Evolutionary conservation across 345 rosid genomes (phyloP), one percentile per base, ranked within the genome.

Genomic region (Viola odorata): DNA sequence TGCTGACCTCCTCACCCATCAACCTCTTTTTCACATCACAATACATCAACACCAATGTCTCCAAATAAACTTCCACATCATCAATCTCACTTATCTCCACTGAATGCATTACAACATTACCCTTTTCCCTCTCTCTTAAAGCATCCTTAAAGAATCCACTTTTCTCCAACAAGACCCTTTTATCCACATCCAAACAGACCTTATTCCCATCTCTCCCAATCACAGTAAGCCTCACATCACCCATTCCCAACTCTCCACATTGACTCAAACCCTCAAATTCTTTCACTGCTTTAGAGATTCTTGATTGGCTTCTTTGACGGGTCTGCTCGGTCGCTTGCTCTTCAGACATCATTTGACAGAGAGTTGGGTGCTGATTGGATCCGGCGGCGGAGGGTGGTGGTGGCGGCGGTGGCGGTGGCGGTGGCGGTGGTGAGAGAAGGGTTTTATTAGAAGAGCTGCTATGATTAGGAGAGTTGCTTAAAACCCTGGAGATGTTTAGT

Each of bases 21-120:
- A 92, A 60, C 54, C 73, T 84, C 84, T 71, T 85, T 78, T 70
- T 92, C 71, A 86, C 61, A 74, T 92, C 88, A 45, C 66, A 79
- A 69, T 89, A 92, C 96, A 89, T 89, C 86, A 92, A 77, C 60
- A 83, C 85, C 49, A 92, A 82, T 58, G 87, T 74, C 81, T 92
- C 96, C 42, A 92, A 85, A 72, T 89, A 92, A 38, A 85, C 84
- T 83, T 89, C 98, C 5, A 92, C 79, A 64, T 92, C 96, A 74
- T 89, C 96, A 65, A 91, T 85, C 68, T 92, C 96, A 50, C 96
- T 85, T 10, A 92, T 89, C 88, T 92, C 98, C 64, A 89, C 96
- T 32, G 86, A 75, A 55, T 87, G 94, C 70, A 81, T 73, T 17
- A 82, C 56, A 5, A 14, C 23, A 7, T 23, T 23, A 4, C 75